Evolutionary conservation across 2,329 filamentous ascomycete genomes (phyloP).

Genomic region (Colletotrichum euphorbiae): DNA sequence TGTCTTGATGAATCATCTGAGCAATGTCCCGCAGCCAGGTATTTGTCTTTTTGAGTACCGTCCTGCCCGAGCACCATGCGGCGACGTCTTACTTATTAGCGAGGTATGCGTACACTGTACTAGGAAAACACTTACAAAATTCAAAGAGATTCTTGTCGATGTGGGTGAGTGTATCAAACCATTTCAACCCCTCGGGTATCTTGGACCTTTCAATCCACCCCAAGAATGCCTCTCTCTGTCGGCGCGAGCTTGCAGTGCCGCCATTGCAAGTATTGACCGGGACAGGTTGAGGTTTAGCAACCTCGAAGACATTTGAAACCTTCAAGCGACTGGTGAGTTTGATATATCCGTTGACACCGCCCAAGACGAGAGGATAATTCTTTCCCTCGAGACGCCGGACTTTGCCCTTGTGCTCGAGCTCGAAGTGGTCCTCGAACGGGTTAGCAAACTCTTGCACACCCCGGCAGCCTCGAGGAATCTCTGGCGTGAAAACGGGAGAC

Average conservation of each 20-base stretch:
- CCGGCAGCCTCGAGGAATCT: not conserved
- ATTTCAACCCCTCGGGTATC: not conserved
- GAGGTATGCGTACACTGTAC: not conserved
- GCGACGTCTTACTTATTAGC: constrained; percentile 46
- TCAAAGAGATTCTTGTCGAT: constrained; percentile 25
- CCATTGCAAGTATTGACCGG: not conserved
- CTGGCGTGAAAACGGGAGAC: not conserved
- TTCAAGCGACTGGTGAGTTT: constrained; percentile 17
- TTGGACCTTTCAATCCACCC: not conserved
- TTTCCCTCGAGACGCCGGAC: constrained; percentile 1
- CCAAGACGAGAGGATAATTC: not conserved
- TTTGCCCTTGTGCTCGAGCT: constrained; percentile 2
- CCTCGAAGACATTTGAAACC: too few relatives aligned
- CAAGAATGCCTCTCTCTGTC: not conserved
- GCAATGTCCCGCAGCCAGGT: constrained; percentile 55
- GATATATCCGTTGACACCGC: constrained; percentile 39
- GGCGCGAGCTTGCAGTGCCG: not conserved
- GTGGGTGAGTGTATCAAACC: constrained; percentile 7
- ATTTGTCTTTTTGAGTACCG: constrained; percentile 52
- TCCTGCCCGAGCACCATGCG: constrained; percentile 56
- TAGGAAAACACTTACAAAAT: constrained; percentile 30
- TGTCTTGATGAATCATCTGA: constrained; percentile 49
- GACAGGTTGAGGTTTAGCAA: not conserved
- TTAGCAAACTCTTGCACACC: constrained; percentile 14
- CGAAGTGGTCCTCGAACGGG: constrained; percentile 37